These are phyloP conservation scores for Globisporangium splendens DNA, from an alignment of 352 stramenopile species.

Conservation along the genomic window DNA sequence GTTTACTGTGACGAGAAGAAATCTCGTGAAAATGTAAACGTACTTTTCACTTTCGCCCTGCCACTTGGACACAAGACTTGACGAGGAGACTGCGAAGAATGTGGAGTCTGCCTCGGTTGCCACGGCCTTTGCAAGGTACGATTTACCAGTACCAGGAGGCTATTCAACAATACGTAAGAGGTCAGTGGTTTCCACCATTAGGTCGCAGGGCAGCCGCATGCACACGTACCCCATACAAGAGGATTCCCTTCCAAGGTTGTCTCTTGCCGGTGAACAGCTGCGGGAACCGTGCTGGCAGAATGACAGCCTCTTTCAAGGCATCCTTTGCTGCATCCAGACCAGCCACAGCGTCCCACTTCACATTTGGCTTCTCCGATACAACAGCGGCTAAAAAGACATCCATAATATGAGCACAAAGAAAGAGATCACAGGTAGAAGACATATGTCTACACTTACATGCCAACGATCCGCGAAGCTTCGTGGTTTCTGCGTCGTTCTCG, in stretches of 20 bases:
- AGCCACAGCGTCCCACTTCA: constrained; percentile 97
- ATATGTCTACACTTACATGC: constrained; percentile 43
- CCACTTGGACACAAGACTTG: constrained; percentile 98
- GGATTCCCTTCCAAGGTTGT: constrained; percentile 94
- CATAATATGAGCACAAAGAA: constrained; percentile 1
- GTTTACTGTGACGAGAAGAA: constrained; percentile 33
- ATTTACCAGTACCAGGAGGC: constrained; percentile 92
- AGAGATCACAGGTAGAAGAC: background rate
- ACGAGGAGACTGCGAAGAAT: constrained; percentile 98
- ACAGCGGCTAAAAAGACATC: constrained; percentile 52
- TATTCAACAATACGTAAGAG: constrained; percentile 11
- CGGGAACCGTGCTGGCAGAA: constrained; percentile 94
- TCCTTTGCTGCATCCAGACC: constrained; percentile 97
- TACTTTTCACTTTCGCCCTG: constrained; percentile 95
- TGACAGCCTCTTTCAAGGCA: constrained; percentile 98
- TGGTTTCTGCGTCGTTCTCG: constrained; percentile 92
- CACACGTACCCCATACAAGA: constrained; percentile 94
- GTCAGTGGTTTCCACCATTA: background rate
- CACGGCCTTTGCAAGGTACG: constrained; percentile 96
- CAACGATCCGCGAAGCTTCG: constrained; percentile 94
- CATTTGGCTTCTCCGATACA: constrained; percentile 90
- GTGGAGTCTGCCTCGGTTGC: constrained; percentile 98
- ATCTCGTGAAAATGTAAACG: background rate
- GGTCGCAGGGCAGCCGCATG: background rate
- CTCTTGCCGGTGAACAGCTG: constrained; percentile 95